These are phyloP conservation scores for Paracorniculantispora psalliotae DNA, from an alignment of 2,329 filamentous ascomycete genomes.

Conservation along the genomic window DNA sequence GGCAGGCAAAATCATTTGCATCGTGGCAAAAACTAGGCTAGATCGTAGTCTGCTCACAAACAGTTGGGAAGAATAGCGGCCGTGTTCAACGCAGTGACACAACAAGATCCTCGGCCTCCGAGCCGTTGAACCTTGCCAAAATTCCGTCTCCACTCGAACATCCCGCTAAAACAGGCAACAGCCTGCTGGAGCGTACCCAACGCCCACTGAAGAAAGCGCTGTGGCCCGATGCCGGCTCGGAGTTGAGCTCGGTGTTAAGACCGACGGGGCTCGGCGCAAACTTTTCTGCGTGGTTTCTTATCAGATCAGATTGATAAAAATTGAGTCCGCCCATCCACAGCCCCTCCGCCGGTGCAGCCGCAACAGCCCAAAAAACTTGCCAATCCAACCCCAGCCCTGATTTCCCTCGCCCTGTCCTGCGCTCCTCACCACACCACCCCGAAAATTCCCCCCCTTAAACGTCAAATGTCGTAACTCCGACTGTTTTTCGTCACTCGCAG, in stretches of 20 bases:
- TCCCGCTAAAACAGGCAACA: neutral
- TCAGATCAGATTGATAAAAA: conserved; percentile 40
- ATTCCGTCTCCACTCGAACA: neutral
- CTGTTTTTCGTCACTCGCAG: conserved; percentile 16
- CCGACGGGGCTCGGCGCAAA: conserved; percentile 18
- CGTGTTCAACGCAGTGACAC: neutral
- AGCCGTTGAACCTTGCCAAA: conserved; percentile 1
- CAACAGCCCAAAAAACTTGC: neutral
- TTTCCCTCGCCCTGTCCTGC: neutral
- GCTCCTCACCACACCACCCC: neutral
- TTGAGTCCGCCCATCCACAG: conserved; percentile 20
- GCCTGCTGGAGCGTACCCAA: neutral
- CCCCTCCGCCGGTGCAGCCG: conserved; percentile 18
- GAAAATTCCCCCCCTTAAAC: neutral
- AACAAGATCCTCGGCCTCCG: conserved; percentile 1
- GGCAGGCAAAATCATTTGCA: neutral
- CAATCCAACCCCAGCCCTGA: conserved; percentile 8
- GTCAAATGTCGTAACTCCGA: conserved; percentile 33
- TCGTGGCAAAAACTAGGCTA: neutral
- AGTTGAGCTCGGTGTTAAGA: conserved; percentile 13
- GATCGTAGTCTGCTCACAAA: neutral
- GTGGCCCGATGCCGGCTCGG: conserved; percentile 14
- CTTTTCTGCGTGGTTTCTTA: conserved; percentile 25
- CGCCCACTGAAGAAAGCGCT: neutral
- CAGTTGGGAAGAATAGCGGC: neutral